Percentiles rank a stretch among this genome's conserved stretches.
These are phyloP conservation scores for Dipteronia dyeriana DNA, from an alignment of 345 rosid species.

Conservation along the genomic window DNA sequence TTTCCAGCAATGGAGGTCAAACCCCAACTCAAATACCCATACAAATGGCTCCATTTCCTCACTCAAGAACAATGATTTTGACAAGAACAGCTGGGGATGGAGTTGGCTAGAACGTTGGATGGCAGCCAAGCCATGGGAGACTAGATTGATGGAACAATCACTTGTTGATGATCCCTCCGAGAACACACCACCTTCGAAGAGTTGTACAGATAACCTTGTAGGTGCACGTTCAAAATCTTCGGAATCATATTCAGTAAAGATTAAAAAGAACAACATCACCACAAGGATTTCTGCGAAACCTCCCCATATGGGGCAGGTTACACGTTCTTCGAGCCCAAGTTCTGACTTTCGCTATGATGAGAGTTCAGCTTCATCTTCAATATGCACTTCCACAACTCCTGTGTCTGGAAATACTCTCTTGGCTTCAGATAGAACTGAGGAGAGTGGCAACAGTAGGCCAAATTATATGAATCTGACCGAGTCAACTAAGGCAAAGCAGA, in stretches of 20 bases:
- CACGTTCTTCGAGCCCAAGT: constrained; percentile 69
- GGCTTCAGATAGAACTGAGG: constrained; percentile 52
- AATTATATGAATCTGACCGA: constrained; percentile 85
- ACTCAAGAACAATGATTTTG: constrained; percentile 62
- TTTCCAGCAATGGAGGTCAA: constrained; percentile 73
- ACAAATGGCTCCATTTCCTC: constrained; percentile 34
- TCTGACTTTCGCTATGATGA: constrained; percentile 67
- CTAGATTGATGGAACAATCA: constrained; percentile 72
- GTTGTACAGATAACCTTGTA: constrained; percentile 25
- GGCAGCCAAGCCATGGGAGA: constrained; percentile 98
- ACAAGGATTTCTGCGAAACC: constrained; percentile 83
- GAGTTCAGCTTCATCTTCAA: constrained; percentile 78
- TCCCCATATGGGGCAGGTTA: constrained; percentile 39
- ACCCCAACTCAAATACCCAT: constrained; percentile 35
- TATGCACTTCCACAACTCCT: constrained; percentile 74
- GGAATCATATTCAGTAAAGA: constrained; percentile 46
- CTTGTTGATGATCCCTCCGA: constrained; percentile 34
- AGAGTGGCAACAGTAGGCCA: constrained; percentile 56
- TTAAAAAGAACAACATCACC: constrained; percentile 71
- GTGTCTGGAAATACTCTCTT: constrained; percentile 56
- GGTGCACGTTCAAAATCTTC: constrained; percentile 47
- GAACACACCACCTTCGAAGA: constrained; percentile 41
- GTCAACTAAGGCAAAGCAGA: constrained; percentile 84
- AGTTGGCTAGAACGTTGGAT: constrained; percentile 99
- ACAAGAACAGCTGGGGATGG: constrained; percentile 89